Evolutionary conservation across 257 asterid genomes (phyloP).

Genomic region (Striga asiatica): DNA sequence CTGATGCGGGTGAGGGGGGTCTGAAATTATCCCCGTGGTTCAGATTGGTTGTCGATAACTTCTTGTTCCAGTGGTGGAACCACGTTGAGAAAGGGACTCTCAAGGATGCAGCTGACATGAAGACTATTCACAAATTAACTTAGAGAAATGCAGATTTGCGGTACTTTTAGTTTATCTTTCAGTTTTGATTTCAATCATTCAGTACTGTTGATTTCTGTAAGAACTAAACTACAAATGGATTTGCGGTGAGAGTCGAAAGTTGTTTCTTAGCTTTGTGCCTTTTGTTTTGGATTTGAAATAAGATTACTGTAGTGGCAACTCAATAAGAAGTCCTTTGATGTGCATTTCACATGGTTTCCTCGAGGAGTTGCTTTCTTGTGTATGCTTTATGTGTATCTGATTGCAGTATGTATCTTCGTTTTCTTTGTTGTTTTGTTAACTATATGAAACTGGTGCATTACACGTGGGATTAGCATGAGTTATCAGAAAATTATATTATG

Average conservation of each 20-base stretch:
- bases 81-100: conserved; percentile 82
- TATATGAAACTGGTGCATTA: no score
- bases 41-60: conserved; percentile 76
- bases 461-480: no score
- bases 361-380: no score
- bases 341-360: neutral
- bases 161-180: neutral
- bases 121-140: conserved; percentile 71
- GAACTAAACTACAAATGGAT: neutral
- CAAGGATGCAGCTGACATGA: conserved; percentile 63
- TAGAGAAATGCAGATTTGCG: conserved; percentile 10
- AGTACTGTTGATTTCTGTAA: no score
- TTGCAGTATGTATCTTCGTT: no score
- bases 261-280: neutral
- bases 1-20: conserved; percentile 88
- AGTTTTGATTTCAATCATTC: neutral
- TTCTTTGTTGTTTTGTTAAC: no score
- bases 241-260: neutral
- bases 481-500: no score
- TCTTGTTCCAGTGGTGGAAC: conserved; percentile 97
- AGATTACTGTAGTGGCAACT: neutral
- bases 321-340: neutral
- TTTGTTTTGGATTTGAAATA: conserved; percentile 10
- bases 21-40: conserved; percentile 93
- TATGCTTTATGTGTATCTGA: no score